Evolutionary conservation across 2,329 filamentous ascomycete genomes (phyloP), one percentile per base, ranked within the genome.

Genomic region (Orbilia quercus): DNA sequence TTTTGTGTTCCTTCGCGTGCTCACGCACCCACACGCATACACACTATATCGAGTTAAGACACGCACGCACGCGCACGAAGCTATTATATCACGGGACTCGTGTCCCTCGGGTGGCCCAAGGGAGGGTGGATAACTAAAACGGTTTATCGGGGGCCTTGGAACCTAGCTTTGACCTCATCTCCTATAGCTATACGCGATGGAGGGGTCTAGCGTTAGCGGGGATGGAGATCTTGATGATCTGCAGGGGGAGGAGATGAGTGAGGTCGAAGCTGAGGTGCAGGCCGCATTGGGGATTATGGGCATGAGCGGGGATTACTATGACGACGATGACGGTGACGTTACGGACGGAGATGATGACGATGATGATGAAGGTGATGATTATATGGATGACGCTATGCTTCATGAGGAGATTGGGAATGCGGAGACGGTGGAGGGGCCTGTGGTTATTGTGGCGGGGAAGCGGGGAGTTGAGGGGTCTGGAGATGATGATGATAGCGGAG

Each of bases 381-480:
- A 5, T 31, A 4, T 5, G 28, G 28, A 51, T 34, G 42, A 20
- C 7, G 36, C 7, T 45, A 51, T 45, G 48, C 34, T 6, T 9
- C 11, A 31, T 40, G 44, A 25, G 31, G 31, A 16, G 12, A 53
- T 45, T 42, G 23, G 38, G 18, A 40, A 18, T 36, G 28, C 47
- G 44, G 44, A 18, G 50, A 47, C 42, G 18, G 23, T 48, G 16
- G n/a, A 34, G 31, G 20, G 59, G 53, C 6, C 57, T 11, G 47
- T 48, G 28, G 54, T 65, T 55, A 14, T 66, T 38, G 23, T 73
- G 6, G 16, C 69, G 40, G 60, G 60, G 53, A 73, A 73, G 48
- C 69, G 69, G 60, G 45, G 45, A 47, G 63, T 47, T 55, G 69
- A 66, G 11, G 47, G 40, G 50, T 31, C 47, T 54, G 42, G 40